Conservation (phyloP, 164 flowering plant species). For the Aristolochia contorta region DNA sequence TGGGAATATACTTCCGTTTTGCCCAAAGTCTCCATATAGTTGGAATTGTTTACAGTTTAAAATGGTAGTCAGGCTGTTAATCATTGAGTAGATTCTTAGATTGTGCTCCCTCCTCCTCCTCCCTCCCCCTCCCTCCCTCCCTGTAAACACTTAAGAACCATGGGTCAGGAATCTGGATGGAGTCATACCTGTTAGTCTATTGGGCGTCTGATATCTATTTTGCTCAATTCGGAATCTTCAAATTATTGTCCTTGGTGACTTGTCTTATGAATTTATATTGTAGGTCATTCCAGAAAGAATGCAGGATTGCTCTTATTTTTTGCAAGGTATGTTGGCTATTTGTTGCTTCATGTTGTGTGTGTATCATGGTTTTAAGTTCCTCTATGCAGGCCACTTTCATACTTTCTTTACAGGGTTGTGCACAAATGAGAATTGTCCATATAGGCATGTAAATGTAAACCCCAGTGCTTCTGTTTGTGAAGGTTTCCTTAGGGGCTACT, state of each 20-base stretch:
- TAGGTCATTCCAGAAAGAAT: constrained; percentile 98
- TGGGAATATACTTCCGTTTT: neutral
- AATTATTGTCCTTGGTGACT: too few species aligned
- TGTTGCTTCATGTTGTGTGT: neutral
- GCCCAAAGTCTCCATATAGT: too few species aligned
- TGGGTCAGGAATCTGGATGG: too few species aligned
- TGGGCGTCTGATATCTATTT: too few species aligned
- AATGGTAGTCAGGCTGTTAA: too few species aligned
- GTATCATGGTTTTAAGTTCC: neutral
- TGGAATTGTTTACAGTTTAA: too few species aligned
- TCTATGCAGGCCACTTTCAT: neutral
- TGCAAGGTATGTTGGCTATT: constrained; percentile 46
- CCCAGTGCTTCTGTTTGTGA: constrained; percentile 73
- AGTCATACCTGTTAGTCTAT: too few species aligned
- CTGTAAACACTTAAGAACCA: too few species aligned
- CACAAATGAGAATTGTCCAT: constrained; percentile 69
- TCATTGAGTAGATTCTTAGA: too few species aligned
- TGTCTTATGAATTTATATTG: constrained; percentile 4
- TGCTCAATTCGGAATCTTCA: too few species aligned
- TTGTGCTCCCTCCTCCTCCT: too few species aligned
- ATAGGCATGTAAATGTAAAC: constrained; percentile 90
- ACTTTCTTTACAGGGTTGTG: constrained; percentile 52
- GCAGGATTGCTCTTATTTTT: constrained; percentile 92
- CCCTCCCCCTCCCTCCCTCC: too few species aligned
- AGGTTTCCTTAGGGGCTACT: constrained; percentile 90